Evolutionary conservation across 1,284 basidiomycete species (phyloP).

Genomic region (Trametes polyzona): DNA sequence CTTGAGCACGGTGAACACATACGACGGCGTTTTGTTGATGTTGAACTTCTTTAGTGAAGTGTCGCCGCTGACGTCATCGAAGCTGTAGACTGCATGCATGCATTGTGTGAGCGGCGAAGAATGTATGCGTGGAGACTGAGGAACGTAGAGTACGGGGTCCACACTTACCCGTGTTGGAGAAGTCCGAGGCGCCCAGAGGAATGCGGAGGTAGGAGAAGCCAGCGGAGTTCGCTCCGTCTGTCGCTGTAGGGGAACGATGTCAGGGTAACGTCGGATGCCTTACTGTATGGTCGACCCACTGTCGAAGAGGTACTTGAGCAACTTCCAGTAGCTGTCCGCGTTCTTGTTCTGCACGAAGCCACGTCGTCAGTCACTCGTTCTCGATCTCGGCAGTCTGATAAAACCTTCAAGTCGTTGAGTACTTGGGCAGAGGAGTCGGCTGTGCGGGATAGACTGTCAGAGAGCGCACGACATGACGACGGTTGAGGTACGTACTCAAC

Average conservation of each 20-base stretch:
- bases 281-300: slow-evolving; percentile 33
- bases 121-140: background rate
- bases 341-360: slow-evolving; percentile 42
- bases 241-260: slow-evolving; percentile 36
- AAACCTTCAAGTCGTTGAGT: slow-evolving; percentile 49
- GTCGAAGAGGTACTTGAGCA: slow-evolving; percentile 51
- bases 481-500: slow-evolving; percentile 39
- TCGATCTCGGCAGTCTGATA: background rate
- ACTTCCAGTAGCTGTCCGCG: slow-evolving; percentile 44
- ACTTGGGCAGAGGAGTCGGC: slow-evolving; percentile 55
- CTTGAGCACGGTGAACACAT: slow-evolving; percentile 46
- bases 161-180: slow-evolving; percentile 36
- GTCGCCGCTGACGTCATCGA: slow-evolving; percentile 49
- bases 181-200: slow-evolving; percentile 54
- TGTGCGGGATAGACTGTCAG: slow-evolving; percentile 19
- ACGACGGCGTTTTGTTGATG: slow-evolving; percentile 45
- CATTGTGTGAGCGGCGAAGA: slow-evolving; percentile 5
- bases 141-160: slow-evolving; percentile 5
- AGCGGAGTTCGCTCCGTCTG: slow-evolving; percentile 48
- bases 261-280: background rate
- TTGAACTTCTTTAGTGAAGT: slow-evolving; percentile 46
- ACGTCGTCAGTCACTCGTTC: too few species aligned
- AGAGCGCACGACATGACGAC: background rate
- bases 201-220: slow-evolving; percentile 54
- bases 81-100: slow-evolving; percentile 45